Base-by-base conservation (phyloP, 2,329 filamentous ascomycete species). In the Dactylonectria estremocensis region DNA sequence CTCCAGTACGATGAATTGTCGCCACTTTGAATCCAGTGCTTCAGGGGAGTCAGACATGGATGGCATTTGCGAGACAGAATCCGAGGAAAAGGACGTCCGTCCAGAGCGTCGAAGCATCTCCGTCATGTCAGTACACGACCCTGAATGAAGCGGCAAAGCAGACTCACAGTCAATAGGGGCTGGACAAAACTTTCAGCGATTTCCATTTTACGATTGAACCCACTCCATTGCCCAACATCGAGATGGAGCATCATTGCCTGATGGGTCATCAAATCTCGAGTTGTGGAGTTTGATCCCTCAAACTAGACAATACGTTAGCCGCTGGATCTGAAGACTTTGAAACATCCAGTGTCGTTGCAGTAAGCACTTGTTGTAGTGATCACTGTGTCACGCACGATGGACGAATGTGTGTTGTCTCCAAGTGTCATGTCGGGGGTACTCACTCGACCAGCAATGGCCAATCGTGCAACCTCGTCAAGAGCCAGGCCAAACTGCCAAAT, bases 401-500 rank as follows among this genome's bases (percentile, higher is more conserved):
- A 14, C 18, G 28, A 52, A 46, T 22, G 22, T 22, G 10, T 5
- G n/a, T 7, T 40, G 45, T 16, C n/a, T 14, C 24, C 10, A 22
- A 8, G 5, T 35, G 37, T 28, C 16, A 43, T 3, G 11, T 11
- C 22, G 49, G 16, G 49, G 16, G 62, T 37, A 61, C 71, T 61
- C 72, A 75, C 73, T 53, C 56, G 67, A 37, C 67, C 66, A 28
- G 60, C 56, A 43, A 72, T 69, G 5, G 61, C 64, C 52, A 62
- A 48, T 46, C 49, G 61, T 13, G 64, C 57, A n/a, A 75, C 56
- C 9, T 74, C 66, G 31, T 76, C 57, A 43, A 75, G 66, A 13
- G 70, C 72, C 11, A 75, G 66, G 3, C 73, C 73, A 35, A 76
- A 76, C 24, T 75, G 72, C 73, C 73, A 76, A 60, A 75, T 67